Base-by-base conservation (phyloP, 495 filamentous ascomycete species). In the Evernia prunastri region DNA sequence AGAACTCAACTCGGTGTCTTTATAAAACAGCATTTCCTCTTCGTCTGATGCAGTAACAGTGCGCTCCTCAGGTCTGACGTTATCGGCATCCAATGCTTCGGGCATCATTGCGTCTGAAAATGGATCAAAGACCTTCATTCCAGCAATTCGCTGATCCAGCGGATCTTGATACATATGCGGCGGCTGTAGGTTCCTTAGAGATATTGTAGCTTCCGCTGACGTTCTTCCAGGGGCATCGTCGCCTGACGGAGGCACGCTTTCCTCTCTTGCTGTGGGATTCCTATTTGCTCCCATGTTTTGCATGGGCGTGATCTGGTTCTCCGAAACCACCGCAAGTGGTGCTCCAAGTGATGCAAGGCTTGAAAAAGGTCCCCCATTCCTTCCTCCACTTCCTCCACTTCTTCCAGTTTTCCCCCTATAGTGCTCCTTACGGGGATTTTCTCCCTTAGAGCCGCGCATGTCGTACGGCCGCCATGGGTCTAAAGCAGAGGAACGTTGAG, bases 391-490 rank as follows among this genome's bases (percentile, higher is more conserved):
- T 12, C 36, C 12, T 12, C 36, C 7, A 37, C 36, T 12, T 37
- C 12, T 37, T 12, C 36, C 36, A 12, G 36, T 37, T 12, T 37
- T 37, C 6, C 89, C 85, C 31, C 91, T 85, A 25, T 92, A 73
- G 72, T 97, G 92, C 74, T 97, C 92, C 66, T 89, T 87, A 5
- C 95, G 80, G 67, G 96, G 95, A 74, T 96, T 91, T 61, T 87
- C 84, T 1, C 92, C 84, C 20, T 89, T 88, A 72, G 96, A 97
- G 3, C 90, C 90, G 66, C 87, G 84, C 69, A 82, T 85, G 1
- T 80, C 82, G 88, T 87, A 13, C 91, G 86, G 69, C 91, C 90
- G 79, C 92, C n/a, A n/a, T n/a, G n/a, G n/a, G n/a, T n/a, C n/a
- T n/a, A n/a, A n/a, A n/a, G n/a, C n/a, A n/a, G n/a, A n/a, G n/a